Base-by-base conservation (phyloP, 169 alveolate genomes). In the Eimeria acervulina region DNA sequence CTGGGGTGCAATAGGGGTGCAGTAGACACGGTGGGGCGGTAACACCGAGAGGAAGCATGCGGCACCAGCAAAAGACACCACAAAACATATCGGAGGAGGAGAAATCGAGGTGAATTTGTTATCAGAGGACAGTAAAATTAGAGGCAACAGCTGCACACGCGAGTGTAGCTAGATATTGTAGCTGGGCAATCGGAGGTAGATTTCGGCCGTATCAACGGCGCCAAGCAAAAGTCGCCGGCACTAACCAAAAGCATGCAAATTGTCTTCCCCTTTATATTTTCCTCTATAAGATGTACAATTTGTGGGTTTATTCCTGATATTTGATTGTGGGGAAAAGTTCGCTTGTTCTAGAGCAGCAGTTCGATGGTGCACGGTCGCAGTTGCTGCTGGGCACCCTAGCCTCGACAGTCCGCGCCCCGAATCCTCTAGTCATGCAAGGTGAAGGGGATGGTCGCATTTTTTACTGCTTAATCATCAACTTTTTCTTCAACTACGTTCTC, bases 341-440 rank as follows among this genome's bases (percentile, higher is more conserved):
- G 83, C 33, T 1, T 17, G 52, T 6, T 72, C 26, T 36, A 36
- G 13, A 72, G 28, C 83, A 72, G 52, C 52, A 72, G 44, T 68
- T 51, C 52, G 52, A 0, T 72, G 83, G 83, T 72, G 83, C 83
- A 38, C 83, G 83, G 83, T 36, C 28, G 83, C 83, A 72, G 51
- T 31, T 72, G 83, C 52, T 19, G 83, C 12, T 72, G 52, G 52
- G 8, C 83, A 36, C 83, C 83, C 28, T 15, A 36, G 83, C 83
- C 47, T 72, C 52, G 52, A 72, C 13, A 33, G 83, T 72, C 44
- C 78, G 26, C 13, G 83, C 28, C 83, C 28, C 52, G 83, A 72
- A 72, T 36, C 2, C 17, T n/a, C 78, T 28, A 1, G 1, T 31
- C 26, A 42, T 31, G 78, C 38, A 66, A 19, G 23, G 23, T n/a